Evolutionary conservation across 1,139 yeast species (phyloP), one percentile per base, ranked within the genome.

Genomic region (Debaryomycetaceae sp.): DNA sequence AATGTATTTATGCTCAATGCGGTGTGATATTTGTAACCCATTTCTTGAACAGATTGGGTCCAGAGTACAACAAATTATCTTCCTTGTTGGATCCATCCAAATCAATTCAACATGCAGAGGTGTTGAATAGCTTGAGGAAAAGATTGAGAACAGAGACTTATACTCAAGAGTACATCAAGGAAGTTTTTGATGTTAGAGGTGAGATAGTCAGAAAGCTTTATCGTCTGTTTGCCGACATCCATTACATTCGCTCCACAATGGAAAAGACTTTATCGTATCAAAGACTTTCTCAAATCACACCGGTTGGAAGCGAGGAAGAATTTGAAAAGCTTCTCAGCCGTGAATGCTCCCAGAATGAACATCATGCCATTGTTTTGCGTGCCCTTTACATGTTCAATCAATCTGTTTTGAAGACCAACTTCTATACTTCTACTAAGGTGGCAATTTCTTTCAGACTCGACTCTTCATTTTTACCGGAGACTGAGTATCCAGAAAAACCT

Each of bases 1-100:
- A 92, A 67, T 80, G 92, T 38, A 83, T 91, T 47, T 92, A 92
- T 61, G 95, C 98, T 34, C 98, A 92, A 63, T 85, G 89, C 58
- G 96, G 92, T 52, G 87, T 87, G 40, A 87, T 89, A 45, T 92
- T 92, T 58, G 95, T 88, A 38, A 84, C 95, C 36, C 98, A 92
- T 63, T 92, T 92, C 67, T 78, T 92, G 63, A 92, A 92, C 70
- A 79, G 98, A 58, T 75, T 92, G 56, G 98, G 98, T 22, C 82
- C 92, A 2, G 98, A 91, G 64, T 92, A 87, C 64, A 80, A 76
- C 49, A 77, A 88, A 40, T 74, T 92, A 55, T 65, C 78, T 43
- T 69, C 76, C 35, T 68, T 88, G 44, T 75, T 91, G 44, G 87
- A 84, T 46, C 68, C 81, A 24, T 65, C 75, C 36, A 75, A 78